Percentiles rank a stretch among this genome's conserved stretches.
phyloP scores from a whole-genome alignment of 345 rosid genomes.

The Luvunga scandens region DNA sequence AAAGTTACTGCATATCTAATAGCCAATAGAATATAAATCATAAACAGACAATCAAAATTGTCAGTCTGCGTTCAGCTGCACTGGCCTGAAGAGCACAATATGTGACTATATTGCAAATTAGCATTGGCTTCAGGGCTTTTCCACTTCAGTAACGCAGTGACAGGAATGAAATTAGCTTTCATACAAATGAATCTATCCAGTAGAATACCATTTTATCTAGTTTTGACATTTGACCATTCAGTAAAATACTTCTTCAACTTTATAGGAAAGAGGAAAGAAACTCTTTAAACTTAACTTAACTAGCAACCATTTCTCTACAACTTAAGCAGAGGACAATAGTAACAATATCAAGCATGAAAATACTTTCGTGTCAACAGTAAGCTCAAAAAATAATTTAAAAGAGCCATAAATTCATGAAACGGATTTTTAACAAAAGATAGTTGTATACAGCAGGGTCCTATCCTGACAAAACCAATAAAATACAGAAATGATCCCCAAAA shows the following conservation, averaged over 20 bases:
- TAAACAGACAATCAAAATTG: not conserved
- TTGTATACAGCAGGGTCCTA: not conserved
- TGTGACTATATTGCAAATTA: not conserved
- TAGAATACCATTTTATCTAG: not conserved
- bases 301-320: not conserved
- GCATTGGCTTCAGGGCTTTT: not conserved
- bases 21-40: not conserved
- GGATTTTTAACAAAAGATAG: not conserved
- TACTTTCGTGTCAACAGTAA: not conserved
- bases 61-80: not conserved
- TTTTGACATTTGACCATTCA: not conserved
- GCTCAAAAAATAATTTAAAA: not conserved
- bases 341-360: not conserved
- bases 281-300: not conserved
- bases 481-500: not conserved
- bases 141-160: not conserved
- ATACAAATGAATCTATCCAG: not conserved
- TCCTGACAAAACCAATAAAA: not conserved
- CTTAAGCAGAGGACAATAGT: not conserved
- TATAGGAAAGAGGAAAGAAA: not conserved
- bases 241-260: not conserved
- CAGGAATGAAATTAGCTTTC: not conserved
- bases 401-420: not conserved
- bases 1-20: not conserved
- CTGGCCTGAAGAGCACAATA: not conserved